Conservation (phyloP, 2,329 filamentous ascomycete species). For the Macrophomina tecta region DNA sequence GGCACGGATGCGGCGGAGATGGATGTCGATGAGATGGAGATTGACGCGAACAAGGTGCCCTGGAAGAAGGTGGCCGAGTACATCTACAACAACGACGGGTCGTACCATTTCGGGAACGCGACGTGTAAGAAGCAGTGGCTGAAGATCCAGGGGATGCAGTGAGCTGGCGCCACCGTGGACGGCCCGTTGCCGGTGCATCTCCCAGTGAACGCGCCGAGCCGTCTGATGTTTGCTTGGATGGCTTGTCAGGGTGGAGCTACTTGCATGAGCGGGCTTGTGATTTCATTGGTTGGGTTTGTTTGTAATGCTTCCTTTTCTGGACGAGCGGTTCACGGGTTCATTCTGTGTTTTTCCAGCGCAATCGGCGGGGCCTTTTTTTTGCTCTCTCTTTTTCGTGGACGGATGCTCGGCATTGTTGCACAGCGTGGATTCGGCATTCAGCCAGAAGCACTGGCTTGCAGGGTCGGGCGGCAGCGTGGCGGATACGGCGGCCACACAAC, state of each 20-base stretch:
- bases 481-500: neutral
- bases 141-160: slow-evolving; percentile 40
- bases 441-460: neutral
- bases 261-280: neutral
- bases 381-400: neutral
- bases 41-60: slow-evolving; percentile 51
- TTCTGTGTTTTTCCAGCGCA: slow-evolving; percentile 19
- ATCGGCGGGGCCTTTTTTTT: slow-evolving; percentile 7
- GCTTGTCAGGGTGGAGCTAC: neutral
- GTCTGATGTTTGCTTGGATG: neutral
- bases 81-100: slow-evolving; percentile 59
- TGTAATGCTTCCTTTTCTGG: neutral
- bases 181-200: neutral
- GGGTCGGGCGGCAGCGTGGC: neutral
- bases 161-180: slow-evolving; percentile 2
- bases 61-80: slow-evolving; percentile 66
- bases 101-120: slow-evolving; percentile 65
- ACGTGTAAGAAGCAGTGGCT: slow-evolving; percentile 69
- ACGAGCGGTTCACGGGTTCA: neutral
- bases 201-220: neutral
- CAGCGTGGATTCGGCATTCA: neutral
- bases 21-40: slow-evolving; percentile 16
- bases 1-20: slow-evolving; percentile 2
- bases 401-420: slow-evolving; percentile 13
- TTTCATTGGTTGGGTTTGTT: neutral